phyloP scores from a whole-genome alignment of 2,329 filamentous ascomycete species.

The Botryotinia globosa region DNA sequence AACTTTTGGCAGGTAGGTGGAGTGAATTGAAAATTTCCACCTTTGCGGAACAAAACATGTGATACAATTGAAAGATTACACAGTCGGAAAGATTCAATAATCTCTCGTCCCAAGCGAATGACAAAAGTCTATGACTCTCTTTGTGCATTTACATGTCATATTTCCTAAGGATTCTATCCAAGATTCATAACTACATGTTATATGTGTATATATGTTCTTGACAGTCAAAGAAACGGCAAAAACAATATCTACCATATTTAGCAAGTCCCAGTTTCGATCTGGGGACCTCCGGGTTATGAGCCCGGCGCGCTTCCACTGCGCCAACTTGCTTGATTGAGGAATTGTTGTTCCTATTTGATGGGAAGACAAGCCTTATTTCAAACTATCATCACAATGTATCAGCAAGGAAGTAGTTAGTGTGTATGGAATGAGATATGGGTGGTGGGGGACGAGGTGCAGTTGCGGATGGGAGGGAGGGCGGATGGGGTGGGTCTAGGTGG shows the following conservation, averaged over 20 bases:
- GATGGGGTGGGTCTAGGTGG: background rate
- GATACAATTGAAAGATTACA: background rate
- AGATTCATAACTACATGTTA: background rate
- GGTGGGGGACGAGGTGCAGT: constrained; percentile 8
- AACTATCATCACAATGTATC: fast-evolving
- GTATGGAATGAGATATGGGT: background rate
- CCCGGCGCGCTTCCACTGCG: constrained; percentile 42
- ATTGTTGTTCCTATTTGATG: constrained; percentile 5
- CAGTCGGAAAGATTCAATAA: background rate
- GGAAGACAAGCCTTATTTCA: fast-evolving
- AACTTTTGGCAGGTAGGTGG: too few species aligned
- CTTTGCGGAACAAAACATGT: too few species aligned
- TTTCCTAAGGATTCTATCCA: background rate
- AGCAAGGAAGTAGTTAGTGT: too few species aligned
- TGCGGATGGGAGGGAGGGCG: background rate
- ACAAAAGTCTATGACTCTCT: background rate
- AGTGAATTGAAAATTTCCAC: too few species aligned
- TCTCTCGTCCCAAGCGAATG: background rate
- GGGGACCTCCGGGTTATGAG: constrained; percentile 43
- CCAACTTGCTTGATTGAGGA: constrained; percentile 37
- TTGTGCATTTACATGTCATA: background rate
- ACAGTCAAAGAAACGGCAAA: background rate
- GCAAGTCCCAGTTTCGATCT: constrained; percentile 39
- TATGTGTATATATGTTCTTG: background rate
- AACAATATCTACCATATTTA: fast-evolving